These are phyloP conservation scores for Metschnikowia proteae DNA, from an alignment of 805 yeast genomes.

Conservation along the genomic window DNA sequence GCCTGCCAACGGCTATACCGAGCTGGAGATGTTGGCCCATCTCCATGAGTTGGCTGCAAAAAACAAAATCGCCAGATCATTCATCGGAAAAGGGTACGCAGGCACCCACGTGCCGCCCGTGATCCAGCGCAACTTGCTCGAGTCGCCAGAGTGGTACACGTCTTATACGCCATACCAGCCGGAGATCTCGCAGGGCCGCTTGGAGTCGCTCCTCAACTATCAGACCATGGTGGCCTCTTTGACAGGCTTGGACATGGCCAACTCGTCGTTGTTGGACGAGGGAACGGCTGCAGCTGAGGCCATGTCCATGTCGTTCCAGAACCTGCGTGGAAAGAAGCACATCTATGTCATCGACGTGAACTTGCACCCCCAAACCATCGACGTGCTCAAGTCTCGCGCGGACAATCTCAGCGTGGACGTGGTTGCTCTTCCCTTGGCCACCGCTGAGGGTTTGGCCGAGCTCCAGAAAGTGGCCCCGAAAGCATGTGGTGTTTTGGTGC, in stretches of 20 bases:
- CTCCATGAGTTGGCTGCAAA: conserved; percentile 66
- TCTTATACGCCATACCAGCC: conserved; percentile 99
- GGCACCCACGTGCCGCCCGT: conserved; percentile 90
- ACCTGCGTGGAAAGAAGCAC: conserved; percentile 60
- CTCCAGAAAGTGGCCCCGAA: conserved; percentile 27
- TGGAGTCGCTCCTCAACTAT: conserved; percentile 83
- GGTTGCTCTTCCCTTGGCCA: conserved; percentile 51
- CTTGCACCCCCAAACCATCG: conserved; percentile 81
- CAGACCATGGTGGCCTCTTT: conserved; percentile 90
- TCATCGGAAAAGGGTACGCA: conserved; percentile 92
- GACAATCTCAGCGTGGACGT: conserved; percentile 65
- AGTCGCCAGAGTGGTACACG: conserved; percentile 97
- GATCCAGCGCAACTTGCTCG: conserved; percentile 86
- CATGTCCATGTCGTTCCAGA: conserved; percentile 75
- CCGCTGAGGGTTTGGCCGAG: conserved; percentile 30
- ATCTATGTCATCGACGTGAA: conserved; percentile 70
- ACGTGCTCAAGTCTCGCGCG: conserved; percentile 78
- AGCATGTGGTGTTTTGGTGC: conserved; percentile 80
- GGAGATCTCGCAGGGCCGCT: conserved; percentile 94
- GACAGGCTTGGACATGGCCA: conserved; percentile 92
- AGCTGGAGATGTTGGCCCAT: conserved; percentile 71
- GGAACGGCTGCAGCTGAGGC: conserved; percentile 98
- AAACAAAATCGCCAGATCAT: conserved; percentile 68
- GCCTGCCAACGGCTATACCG: conserved; percentile 75
- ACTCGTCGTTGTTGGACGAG: conserved; percentile 92